Conservation (phyloP, 2,329 filamentous ascomycete species). For the Aspergillus novoparasiticus region DNA sequence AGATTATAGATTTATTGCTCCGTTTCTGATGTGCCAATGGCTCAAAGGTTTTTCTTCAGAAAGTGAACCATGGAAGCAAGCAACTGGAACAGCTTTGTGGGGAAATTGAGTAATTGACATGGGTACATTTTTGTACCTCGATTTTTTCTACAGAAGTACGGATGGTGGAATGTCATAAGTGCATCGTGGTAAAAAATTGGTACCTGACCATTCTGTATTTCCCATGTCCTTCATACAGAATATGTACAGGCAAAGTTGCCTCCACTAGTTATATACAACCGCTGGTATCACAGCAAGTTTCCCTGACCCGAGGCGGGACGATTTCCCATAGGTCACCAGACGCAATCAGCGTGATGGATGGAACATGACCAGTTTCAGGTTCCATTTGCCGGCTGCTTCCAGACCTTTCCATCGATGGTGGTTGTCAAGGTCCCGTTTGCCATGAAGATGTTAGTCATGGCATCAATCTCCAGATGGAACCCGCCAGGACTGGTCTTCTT, state of each 20-base stretch:
- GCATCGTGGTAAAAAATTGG: neutral
- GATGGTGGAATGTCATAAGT: neutral
- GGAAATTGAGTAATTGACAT: neutral
- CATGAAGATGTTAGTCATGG: conserved; percentile 43
- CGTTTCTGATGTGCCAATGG: too few relatives aligned
- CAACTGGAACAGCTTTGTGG: too few relatives aligned
- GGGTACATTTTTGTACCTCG: too few relatives aligned
- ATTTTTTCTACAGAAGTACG: neutral
- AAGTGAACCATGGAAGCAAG: too few relatives aligned
- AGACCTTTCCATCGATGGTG: conserved; percentile 39
- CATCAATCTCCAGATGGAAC: conserved; percentile 45
- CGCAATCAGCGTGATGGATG: neutral
- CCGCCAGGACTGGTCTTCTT: conserved; percentile 45
- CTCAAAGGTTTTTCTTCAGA: too few relatives aligned
- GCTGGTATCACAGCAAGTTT: too few relatives aligned
- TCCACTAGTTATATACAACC: neutral
- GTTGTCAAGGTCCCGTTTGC: conserved; percentile 47
- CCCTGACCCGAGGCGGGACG: too few relatives aligned
- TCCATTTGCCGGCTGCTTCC: conserved; percentile 43
- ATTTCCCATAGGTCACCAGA: neutral
- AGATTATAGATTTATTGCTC: too few relatives aligned
- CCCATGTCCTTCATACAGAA: neutral
- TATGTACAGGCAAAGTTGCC: neutral
- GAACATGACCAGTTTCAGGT: conserved; percentile 18
- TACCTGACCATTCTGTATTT: neutral